phyloP scores from a whole-genome alignment of 768 basidiomycete species.

The Mycena belliarum region DNA sequence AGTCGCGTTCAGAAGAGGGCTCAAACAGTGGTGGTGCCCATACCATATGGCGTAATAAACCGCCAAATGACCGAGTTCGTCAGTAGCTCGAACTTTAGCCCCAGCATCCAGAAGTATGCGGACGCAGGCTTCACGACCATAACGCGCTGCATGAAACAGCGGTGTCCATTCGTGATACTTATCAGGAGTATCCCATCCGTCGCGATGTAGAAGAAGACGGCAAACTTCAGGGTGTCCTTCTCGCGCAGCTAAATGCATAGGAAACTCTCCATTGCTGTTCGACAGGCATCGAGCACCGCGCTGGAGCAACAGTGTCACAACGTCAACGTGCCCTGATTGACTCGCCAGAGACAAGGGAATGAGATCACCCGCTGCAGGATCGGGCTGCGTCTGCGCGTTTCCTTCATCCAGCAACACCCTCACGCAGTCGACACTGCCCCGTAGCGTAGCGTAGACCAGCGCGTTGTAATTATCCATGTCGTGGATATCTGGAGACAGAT shows the following conservation, averaged over 20 bases:
- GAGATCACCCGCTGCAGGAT: constrained; percentile 62
- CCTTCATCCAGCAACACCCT: constrained; percentile 76
- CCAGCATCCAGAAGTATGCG: constrained; percentile 78
- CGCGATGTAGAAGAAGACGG: constrained; percentile 66
- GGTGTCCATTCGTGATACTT: constrained; percentile 99
- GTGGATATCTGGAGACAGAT: constrained; percentile 63
- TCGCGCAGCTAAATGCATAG: constrained; percentile 92
- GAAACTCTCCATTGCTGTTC: constrained; percentile 95
- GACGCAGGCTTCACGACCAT: constrained; percentile 77
- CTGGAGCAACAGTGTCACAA: constrained; percentile 75
- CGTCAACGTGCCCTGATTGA: constrained; percentile 83
- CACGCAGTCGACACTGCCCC: constrained; percentile 82
- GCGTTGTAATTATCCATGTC: constrained; percentile 95
- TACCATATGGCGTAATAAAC: constrained; percentile 98
- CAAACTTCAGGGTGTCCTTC: constrained; percentile 91
- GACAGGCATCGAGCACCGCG: constrained; percentile 77
- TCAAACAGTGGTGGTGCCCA: constrained; percentile 74
- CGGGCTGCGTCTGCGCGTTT: constrained; percentile 63
- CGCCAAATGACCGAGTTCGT: constrained; percentile 84
- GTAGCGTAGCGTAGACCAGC: constrained; percentile 90
- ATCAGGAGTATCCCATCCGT: constrained; percentile 85
- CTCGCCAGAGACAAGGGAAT: constrained; percentile 90
- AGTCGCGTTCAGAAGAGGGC: constrained; percentile 54
- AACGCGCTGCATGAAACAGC: constrained; percentile 90
- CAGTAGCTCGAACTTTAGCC: constrained; percentile 69